Conservation (phyloP, 2,329 filamentous ascomycete species). For the Penicillium oxalicum region DNA sequence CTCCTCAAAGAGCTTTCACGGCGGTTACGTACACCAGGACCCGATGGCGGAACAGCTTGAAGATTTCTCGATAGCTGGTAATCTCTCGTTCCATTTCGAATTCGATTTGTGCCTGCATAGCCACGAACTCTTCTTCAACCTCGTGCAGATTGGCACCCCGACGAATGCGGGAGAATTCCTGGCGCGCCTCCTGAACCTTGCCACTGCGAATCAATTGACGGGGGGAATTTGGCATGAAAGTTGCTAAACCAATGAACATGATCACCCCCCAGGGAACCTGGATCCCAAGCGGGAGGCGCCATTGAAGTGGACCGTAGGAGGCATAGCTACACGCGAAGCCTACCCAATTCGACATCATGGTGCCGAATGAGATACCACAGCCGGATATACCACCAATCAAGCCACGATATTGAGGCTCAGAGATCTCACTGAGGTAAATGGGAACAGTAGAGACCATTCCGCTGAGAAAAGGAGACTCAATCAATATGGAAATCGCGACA, state of each 20-base stretch:
- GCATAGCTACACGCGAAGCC: slow-evolving; percentile 52
- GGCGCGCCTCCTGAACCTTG: slow-evolving; percentile 44
- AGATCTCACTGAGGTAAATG: slow-evolving; percentile 53
- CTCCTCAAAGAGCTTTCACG: neutral
- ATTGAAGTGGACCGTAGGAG: slow-evolving; percentile 49
- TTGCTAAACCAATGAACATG: slow-evolving; percentile 49
- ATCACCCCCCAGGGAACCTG: slow-evolving; percentile 54
- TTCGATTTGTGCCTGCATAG: slow-evolving; percentile 52
- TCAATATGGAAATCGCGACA: too few relatives aligned
- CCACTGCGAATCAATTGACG: slow-evolving; percentile 49
- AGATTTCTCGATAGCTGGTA: slow-evolving; percentile 49
- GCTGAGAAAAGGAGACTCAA: slow-evolving; percentile 18
- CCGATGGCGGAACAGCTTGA: slow-evolving; percentile 47
- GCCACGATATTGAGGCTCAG: slow-evolving; percentile 45
- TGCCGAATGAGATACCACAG: slow-evolving; percentile 51
- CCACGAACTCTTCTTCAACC: slow-evolving; percentile 47
- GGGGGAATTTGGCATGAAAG: slow-evolving; percentile 54
- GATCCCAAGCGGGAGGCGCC: slow-evolving; percentile 51
- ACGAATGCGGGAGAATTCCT: slow-evolving; percentile 46
- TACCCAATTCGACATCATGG: slow-evolving; percentile 54
- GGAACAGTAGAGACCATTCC: slow-evolving; percentile 49
- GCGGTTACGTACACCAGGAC: slow-evolving; percentile 42
- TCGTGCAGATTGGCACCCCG: slow-evolving; percentile 42
- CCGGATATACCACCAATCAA: slow-evolving; percentile 51
- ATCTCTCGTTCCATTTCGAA: slow-evolving; percentile 55